A percentile compares a stretch with the other conserved stretches of the same genome.
These are phyloP conservation scores for Trifolium fragiferum DNA, from an alignment of 306 rosid species.

Conservation along the genomic window DNA sequence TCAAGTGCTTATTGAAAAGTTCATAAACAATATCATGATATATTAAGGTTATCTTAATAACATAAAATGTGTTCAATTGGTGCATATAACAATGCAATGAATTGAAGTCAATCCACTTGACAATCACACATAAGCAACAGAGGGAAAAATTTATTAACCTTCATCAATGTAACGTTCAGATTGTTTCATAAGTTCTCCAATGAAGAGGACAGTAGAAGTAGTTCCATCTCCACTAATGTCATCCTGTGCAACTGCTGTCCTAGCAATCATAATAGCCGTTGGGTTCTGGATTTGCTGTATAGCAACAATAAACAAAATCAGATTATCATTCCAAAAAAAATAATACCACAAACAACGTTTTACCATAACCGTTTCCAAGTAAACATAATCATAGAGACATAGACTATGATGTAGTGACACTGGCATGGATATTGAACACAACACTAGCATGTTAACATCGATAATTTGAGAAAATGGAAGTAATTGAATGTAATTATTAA, in stretches of 20 bases:
- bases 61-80: background rate
- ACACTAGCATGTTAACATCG: background rate
- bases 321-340: background rate
- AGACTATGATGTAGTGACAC: background rate
- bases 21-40: background rate
- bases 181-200: slow-evolving; percentile 97
- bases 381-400: background rate
- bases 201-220: slow-evolving; percentile 61
- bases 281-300: slow-evolving; percentile 98
- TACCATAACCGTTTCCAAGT: background rate
- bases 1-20: background rate
- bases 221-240: too few relatives aligned
- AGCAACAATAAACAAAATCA: background rate
- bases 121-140: slow-evolving; percentile 7
- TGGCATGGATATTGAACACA: background rate
- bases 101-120: background rate
- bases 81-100: background rate
- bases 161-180: slow-evolving; percentile 90
- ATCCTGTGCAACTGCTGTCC: slow-evolving; percentile 57
- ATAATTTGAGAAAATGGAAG: background rate
- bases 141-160: slow-evolving; percentile 53
- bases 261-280: slow-evolving; percentile 96
- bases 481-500: too few relatives aligned
- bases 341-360: background rate
- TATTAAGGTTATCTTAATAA: background rate